phyloP scores from a whole-genome alignment of 2,329 filamentous ascomycete species.

The Dactylellina sp. region DNA sequence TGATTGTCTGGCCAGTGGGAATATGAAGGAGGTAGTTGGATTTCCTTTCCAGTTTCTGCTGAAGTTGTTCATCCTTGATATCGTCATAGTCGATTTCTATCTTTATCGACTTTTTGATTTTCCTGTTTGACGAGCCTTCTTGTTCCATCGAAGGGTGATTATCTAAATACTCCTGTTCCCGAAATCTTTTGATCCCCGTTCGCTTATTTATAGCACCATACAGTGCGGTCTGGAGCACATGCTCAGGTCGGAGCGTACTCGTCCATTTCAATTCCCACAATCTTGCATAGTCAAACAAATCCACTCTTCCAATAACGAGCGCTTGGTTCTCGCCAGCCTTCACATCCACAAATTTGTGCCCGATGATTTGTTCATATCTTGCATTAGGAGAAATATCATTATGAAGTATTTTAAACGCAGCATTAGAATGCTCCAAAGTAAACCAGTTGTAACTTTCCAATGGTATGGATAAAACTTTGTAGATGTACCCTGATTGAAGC shows the following conservation, averaged over 20 bases:
- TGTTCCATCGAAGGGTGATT: conserved; percentile 1
- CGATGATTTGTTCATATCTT: conserved; percentile 33
- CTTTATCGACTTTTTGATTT: conserved; percentile 28
- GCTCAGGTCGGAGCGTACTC: conserved; percentile 37
- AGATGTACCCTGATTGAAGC: conserved; percentile 37
- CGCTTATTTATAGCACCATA: conserved; percentile 42
- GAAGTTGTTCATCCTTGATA: conserved; percentile 19
- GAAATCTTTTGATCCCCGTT: conserved; percentile 40
- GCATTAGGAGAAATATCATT: conserved; percentile 15
- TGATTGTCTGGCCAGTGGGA: conserved; percentile 39
- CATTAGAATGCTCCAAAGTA: conserved; percentile 22
- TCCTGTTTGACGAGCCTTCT: conserved; percentile 11
- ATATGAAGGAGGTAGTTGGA: conserved; percentile 44
- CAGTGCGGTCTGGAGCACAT: conserved; percentile 43
- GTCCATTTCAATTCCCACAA: conserved; percentile 55
- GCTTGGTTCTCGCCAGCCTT: conserved; percentile 31
- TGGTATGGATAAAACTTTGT: conserved; percentile 56
- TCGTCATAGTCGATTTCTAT: conserved; percentile 53
- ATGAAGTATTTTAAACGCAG: conserved; percentile 30
- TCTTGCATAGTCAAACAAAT: conserved; percentile 44
- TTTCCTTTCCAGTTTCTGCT: conserved; percentile 26
- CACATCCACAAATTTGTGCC: conserved; percentile 39
- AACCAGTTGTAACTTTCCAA: conserved; percentile 55
- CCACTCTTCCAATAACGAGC: conserved; percentile 31
- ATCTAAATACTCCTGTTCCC: conserved; percentile 25